Conservation (phyloP, 768 basidiomycete species). For the Mycena crocata region DNA sequence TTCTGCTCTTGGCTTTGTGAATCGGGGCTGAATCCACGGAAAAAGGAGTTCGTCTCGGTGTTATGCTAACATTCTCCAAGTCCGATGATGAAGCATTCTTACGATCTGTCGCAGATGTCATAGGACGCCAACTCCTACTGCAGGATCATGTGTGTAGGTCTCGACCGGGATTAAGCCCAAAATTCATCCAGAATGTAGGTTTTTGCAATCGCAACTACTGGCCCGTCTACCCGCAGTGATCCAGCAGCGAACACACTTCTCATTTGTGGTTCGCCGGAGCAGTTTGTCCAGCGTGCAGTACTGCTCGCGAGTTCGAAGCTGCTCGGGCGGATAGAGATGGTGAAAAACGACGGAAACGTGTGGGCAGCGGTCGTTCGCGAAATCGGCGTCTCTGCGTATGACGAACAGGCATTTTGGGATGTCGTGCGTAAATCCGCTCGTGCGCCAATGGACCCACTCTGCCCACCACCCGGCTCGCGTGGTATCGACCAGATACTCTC, state of each 20-base stretch:
- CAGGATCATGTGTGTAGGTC: constrained; percentile 47
- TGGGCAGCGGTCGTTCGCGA: constrained; percentile 66
- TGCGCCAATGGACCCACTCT: constrained; percentile 68
- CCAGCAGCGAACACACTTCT: constrained; percentile 59
- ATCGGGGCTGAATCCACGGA: constrained; percentile 39
- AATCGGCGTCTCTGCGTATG: constrained; percentile 65
- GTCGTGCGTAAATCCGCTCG: constrained; percentile 73
- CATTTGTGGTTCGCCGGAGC: constrained; percentile 65
- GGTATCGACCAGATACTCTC: constrained; percentile 68
- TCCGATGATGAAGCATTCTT: constrained; percentile 68
- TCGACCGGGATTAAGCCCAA: background rate
- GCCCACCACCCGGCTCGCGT: constrained; percentile 73
- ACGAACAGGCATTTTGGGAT: constrained; percentile 77
- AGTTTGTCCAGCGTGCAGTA: constrained; percentile 73
- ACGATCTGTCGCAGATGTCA: constrained; percentile 61
- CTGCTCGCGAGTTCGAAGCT: constrained; percentile 77
- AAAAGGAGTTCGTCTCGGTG: constrained; percentile 63
- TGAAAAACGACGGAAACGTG: constrained; percentile 44
- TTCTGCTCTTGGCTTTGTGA: constrained; percentile 1
- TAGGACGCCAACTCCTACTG: constrained; percentile 55
- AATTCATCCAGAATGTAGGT: constrained; percentile 33
- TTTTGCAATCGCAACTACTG: constrained; percentile 66
- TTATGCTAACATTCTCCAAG: constrained; percentile 70
- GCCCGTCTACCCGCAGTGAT: constrained; percentile 41
- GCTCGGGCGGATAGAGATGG: constrained; percentile 64